Evolutionary conservation across 2,329 filamentous ascomycete genomes (phyloP), one percentile per base, ranked within the genome.

Genomic region (Hypoxylon sp.): DNA sequence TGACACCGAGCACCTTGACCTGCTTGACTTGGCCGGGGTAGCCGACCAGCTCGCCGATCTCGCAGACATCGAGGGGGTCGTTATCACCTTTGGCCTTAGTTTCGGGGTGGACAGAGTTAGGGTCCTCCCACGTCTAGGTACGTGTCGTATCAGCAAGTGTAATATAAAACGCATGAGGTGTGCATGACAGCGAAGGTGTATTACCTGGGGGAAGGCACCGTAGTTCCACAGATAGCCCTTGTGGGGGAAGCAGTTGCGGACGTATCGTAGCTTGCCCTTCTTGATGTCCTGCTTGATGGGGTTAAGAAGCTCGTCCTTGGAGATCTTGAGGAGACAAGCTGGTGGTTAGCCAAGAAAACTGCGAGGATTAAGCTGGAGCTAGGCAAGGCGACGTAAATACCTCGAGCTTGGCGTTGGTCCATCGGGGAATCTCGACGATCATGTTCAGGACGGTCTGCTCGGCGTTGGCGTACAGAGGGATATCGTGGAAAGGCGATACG

Each of bases 201-300:
- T 75, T 84, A 95, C 92, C 84, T 95, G 92, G 72, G 95, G 95
- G 88, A 99, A 98, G 79, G 93, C 93, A 82, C 95, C 95, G 82
- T 99, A 99, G 88, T 99, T 99, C 95, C 95, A 99, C 72, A 99
- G 91, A 81, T 99, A 99, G 69, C 95, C 95, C 88, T 99, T 98
- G 90, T 99, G 95, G 72, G 95, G 95, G 87, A 99, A 99, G 89
- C 95, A 99, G 89, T 99, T 99, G 82, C 95, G 92, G 77, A 99
- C 95, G 78, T 89, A 99, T 75, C 95, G 91, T 73, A 98, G 92
- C 87, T 97, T 98, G 86, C 94, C 95, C 87, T 99, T 98, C 90
- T 99, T 98, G 79, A 88, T 87, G 78, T 99, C 95, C 84, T 99
- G 95, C 89, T 97, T 97, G 84, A 97, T 97, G 76, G 94, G 94